These are phyloP conservation scores for Dentipellis fragilis DNA, from an alignment of 768 basidiomycete genomes.

Conservation along the genomic window DNA sequence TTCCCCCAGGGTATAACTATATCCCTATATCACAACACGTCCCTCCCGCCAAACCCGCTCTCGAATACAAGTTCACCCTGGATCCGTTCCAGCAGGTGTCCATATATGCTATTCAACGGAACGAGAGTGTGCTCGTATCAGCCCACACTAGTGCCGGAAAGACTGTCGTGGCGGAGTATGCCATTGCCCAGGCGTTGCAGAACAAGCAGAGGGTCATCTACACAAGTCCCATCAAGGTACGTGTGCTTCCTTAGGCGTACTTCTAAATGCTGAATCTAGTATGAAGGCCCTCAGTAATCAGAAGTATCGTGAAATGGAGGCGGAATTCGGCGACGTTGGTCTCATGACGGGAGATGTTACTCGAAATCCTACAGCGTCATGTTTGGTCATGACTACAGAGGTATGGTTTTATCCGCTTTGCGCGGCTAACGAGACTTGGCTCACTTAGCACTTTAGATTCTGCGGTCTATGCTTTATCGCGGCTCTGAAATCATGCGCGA, in stretches of 20 bases:
- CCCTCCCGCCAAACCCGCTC: constrained; percentile 83
- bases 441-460: constrained; percentile 48
- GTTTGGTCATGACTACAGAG: constrained; percentile 99
- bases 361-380: constrained; percentile 93
- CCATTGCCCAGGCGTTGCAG: constrained; percentile 91
- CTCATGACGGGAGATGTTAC: constrained; percentile 99
- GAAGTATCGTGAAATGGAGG: constrained; percentile 96
- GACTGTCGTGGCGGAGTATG: constrained; percentile 99
- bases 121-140: constrained; percentile 95
- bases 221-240: constrained; percentile 97
- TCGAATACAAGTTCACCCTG: constrained; percentile 91
- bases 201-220: constrained; percentile 96
- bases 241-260: constrained; percentile 18
- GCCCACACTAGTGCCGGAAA: constrained; percentile 99
- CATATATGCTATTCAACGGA: constrained; percentile 89
- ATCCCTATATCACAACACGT: constrained; percentile 83
- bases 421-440: neutral
- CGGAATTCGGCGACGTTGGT: constrained; percentile 95
- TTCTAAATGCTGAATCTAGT: constrained; percentile 8
- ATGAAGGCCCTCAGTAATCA: constrained; percentile 92
- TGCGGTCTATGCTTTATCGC: constrained; percentile 96
- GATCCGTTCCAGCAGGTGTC: constrained; percentile 98
- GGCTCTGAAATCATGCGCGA: constrained; percentile 99
- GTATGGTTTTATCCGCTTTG: constrained; percentile 30
- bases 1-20: constrained; percentile 88